Evolutionary conservation across 371 early-diverging fungal species (phyloP), one percentile per base, ranked within the genome.

Genomic region (Thermomucor indicae-seudaticae): DNA sequence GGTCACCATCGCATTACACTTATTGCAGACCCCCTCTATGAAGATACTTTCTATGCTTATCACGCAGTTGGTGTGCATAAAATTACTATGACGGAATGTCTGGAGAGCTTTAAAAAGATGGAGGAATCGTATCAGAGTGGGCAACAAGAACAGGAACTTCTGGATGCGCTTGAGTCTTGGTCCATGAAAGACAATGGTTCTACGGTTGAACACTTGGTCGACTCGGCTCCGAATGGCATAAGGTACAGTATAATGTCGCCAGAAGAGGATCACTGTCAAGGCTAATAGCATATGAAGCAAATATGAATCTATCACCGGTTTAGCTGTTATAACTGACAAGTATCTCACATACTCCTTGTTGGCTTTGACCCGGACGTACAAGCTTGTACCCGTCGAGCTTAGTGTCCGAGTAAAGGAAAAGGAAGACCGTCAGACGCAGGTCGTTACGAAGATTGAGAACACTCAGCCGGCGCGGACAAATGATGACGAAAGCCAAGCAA

Each of bases 281-380:
- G n/a, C n/a, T n/a, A n/a, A n/a, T n/a, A n/a, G n/a, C n/a, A n/a
- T n/a, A n/a, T n/a, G n/a, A 32, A 54, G 45, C 14, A 50, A 49
- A 7, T 53, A 49, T 29, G 61, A 62, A 1, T 65, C 76, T 14
- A 58, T 72, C 8, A 34, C 65, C 24, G 76, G 76, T 4, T 24
- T 64, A 4, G 53, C 48, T 16, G 30, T 70, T 19, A 34, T 70
- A 24, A 59, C 50, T 2, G 73, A 76, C 29, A 47, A 64, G 7
- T 76, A 70, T 34, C 55, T 76, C 16, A 68, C 76, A 14, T 67
- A 70, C 32, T 67, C 64, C 1, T 17, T 70, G 3, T n/a, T 76
- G 20, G 49, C 60, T 1, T 5, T 70, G 7, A 60, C 65, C 2
- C 12, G 38, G 11, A 63, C 67, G 2, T 70, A 56, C 41, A 46